Evolutionary conservation across 2,329 filamentous ascomycete species (phyloP).

Genomic region (Calonectria henricotiae): DNA sequence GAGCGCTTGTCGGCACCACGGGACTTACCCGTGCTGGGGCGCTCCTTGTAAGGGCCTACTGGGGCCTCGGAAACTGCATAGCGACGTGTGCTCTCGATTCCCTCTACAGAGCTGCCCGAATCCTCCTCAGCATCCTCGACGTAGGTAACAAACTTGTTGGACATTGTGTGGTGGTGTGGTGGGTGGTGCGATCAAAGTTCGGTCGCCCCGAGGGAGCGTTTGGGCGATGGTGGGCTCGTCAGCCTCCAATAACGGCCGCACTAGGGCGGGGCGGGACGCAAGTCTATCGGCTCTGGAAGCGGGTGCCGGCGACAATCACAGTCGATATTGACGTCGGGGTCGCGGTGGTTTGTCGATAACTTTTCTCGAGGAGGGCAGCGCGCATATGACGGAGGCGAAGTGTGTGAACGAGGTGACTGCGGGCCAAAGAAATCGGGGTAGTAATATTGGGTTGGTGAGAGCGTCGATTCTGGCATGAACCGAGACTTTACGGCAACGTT

Average conservation of each 20-base stretch:
- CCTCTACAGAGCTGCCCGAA: slow-evolving; percentile 62
- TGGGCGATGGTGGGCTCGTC: slow-evolving; percentile 46
- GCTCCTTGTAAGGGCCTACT: slow-evolving; percentile 64
- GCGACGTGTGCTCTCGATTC: slow-evolving; percentile 59
- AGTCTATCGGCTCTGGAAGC: slow-evolving; percentile 45
- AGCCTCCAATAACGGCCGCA: slow-evolving; percentile 51
- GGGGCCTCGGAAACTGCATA: slow-evolving; percentile 68
- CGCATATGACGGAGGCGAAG: slow-evolving; percentile 46
- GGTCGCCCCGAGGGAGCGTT: slow-evolving; percentile 45
- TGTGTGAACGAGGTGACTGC: slow-evolving; percentile 35
- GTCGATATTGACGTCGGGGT: slow-evolving; percentile 43
- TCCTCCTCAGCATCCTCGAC: slow-evolving; percentile 72
- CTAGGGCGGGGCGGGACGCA: slow-evolving; percentile 52
- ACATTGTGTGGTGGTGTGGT: slow-evolving; percentile 60
- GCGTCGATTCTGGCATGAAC: slow-evolving; percentile 52
- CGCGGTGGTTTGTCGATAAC: slow-evolving; percentile 50
- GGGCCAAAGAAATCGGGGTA: slow-evolving; percentile 39
- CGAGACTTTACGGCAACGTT: slow-evolving; percentile 37
- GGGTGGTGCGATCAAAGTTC: slow-evolving; percentile 46
- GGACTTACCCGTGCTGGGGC: slow-evolving; percentile 69
- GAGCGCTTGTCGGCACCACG: slow-evolving; percentile 62
- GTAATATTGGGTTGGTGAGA: slow-evolving; percentile 46
- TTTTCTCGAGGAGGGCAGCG: slow-evolving; percentile 46
- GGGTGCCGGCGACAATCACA: slow-evolving; percentile 42
- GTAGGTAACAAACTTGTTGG: slow-evolving; percentile 61